Evolutionary conservation across 441 rosid species (phyloP), one percentile per base, ranked within the genome.

Genomic region (Populus tomentosa): DNA sequence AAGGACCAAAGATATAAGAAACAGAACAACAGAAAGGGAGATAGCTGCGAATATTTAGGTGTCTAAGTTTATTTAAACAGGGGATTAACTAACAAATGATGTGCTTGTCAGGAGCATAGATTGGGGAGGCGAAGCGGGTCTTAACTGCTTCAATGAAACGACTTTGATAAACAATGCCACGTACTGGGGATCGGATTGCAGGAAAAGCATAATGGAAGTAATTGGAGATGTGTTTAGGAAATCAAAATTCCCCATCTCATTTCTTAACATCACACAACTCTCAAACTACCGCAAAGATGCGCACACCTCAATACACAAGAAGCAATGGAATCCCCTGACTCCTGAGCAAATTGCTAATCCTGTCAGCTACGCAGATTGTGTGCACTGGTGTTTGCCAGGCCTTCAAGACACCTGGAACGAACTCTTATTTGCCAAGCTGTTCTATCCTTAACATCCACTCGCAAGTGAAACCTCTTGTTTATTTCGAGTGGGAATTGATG

Each of bases 361-460:
- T 0, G 82, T 67, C 14, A 92, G 92, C 82, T 95, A 95, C 77
- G 90, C 98, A 0, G 98, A 95, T 75, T 95, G 98, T 77, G 90
- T 89, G 65, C 98, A 95, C 75, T 95, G 95, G 94, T 93, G 99
- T 46, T 87, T 95, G 77, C 99, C 99, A 16, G 99, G 99, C 33
- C 89, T 95, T 24, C 98, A 93, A 78, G 98, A 95, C 83, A 90
- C 92, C 70, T 95, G 98, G 98, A 95, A 95, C 46, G 97, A 95
- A 75, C 94, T 95, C 73, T 80, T 93, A 23, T 93, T 85, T 80
- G 82, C 97, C n/a, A 93, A 89, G 83, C 84, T 95, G 14, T 92
- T 93, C 75, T 93, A 90, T 80, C 92, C 92, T 53, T 90, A 72
- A 78, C 24, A 50, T 10, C 6, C 20, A 6, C 10, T 66, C 30